Conservation (phyloP, 768 basidiomycete species). For the Auricularia sp. region DNA sequence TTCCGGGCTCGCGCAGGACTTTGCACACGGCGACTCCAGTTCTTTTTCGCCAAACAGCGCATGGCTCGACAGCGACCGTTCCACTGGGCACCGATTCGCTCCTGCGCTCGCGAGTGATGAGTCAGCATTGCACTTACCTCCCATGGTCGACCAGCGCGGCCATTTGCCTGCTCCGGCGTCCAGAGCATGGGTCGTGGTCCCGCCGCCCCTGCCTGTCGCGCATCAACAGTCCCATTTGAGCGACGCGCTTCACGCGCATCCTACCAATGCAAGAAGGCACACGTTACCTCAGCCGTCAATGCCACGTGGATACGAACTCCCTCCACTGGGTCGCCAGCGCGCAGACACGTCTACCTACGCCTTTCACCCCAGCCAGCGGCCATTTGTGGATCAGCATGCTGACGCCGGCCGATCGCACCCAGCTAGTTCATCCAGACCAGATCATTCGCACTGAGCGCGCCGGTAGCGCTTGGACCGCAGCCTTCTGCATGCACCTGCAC, state of each 20-base stretch:
- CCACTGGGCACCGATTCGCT: not conserved
- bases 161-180: not conserved
- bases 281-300: not conserved
- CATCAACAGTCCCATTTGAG: not conserved
- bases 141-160: not conserved
- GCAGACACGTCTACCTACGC: not conserved
- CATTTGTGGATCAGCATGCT: not conserved
- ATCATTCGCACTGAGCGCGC: too few species aligned
- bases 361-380: not conserved
- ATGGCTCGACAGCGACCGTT: not conserved
- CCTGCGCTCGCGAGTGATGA: not conserved
- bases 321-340: not conserved
- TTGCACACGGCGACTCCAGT: not conserved
- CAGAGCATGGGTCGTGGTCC: not conserved
- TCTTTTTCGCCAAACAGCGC: not conserved
- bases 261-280: not conserved
- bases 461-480: too few species aligned
- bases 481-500: too few species aligned
- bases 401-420: not conserved
- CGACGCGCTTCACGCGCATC: not conserved
- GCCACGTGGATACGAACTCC: not conserved
- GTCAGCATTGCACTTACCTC: not conserved
- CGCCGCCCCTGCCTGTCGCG: not conserved
- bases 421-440: not conserved
- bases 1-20: not conserved